Conservation (phyloP, 2,329 filamentous ascomycete genomes). For the Fusarium denticulatum region DNA sequence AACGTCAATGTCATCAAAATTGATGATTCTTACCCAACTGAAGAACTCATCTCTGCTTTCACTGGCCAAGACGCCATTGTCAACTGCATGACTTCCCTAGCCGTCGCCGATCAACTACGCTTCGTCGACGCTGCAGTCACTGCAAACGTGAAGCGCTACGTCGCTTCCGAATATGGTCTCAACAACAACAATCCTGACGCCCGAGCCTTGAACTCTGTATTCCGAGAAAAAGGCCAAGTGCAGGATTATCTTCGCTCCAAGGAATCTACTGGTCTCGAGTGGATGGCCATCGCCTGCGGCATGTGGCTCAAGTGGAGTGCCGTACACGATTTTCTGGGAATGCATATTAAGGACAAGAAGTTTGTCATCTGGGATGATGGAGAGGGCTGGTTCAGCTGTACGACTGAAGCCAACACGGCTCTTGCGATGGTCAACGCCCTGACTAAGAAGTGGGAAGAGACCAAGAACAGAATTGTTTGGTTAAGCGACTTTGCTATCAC, state of each 20-base stretch:
- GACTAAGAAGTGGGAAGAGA: constrained; percentile 6
- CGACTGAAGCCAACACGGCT: constrained; percentile 4
- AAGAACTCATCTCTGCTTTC: neutral
- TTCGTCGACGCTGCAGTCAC: neutral
- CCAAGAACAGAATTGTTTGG: constrained; percentile 8
- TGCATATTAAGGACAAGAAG: constrained; percentile 13
- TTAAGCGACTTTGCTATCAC: constrained; percentile 7
- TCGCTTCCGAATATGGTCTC: constrained; percentile 1
- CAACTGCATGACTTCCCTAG: constrained; percentile 13
- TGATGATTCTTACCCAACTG: constrained; percentile 1
- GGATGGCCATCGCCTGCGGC: constrained; percentile 11
- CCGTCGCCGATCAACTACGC: constrained; percentile 3
- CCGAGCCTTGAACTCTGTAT: neutral
- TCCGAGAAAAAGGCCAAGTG: constrained; percentile 9
- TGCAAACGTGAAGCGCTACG: neutral
- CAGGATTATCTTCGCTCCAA: constrained; percentile 11
- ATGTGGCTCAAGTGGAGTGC: constrained; percentile 23
- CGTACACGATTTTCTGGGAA: neutral
- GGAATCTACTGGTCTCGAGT: neutral
- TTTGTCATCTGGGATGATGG: constrained; percentile 10
- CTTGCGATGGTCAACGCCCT: neutral
- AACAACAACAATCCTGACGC: constrained; percentile 11
- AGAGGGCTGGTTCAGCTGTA: constrained; percentile 5
- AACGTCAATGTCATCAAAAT: neutral
- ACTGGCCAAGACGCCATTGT: neutral